Base-by-base conservation (phyloP, 208 protist genomes). In the Spironucleus salmonicida region DNA sequence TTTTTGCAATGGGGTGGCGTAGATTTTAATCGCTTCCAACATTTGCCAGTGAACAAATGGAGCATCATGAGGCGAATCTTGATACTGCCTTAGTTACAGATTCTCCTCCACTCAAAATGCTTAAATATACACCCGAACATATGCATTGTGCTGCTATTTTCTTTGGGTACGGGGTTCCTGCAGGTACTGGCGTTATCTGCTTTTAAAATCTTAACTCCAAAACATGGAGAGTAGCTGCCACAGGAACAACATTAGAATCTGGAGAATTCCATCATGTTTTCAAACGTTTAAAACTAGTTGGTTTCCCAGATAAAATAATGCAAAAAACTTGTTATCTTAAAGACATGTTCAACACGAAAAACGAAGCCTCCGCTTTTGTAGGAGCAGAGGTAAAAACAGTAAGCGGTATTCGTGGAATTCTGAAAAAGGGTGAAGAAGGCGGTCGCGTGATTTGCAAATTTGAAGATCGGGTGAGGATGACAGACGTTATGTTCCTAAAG, bases 91-190 rank as follows among this genome's bases (percentile, higher is more conserved):
- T 61, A n/a, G 42, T 9, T 29, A 42, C 57, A 58, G 9, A 68
- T 26, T 2, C 23, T 1, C 58, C 41, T n/a, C 58, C 38, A 57
- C 27, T 45, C 76, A 85, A 94, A 19, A 92, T 96, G 82, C 85
- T 99, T 29, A 99, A 99, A 84, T 99, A 99, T 86, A 98, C 95
- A 9, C 96, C 96, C 1, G 82, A 95, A 78, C 93, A 98, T 82
- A 95, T 98, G 90, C 94, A 98, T 87, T 98, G 95, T 80, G 75
- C 91, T 9, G 93, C 91, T 0, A 88, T 89, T 13, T 98, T 98
- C 82, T 98, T 94, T 82, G 95, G 92, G 0, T 95, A 95, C 1
- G 79, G 94, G 4, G 87, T 89, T 15, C 92, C 95, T 42, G 87
- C 92, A 19, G 93, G 94, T 81, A 97, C 95, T 0, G 82, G 79